Evolutionary conservation across 768 basidiomycete genomes (phyloP).

Genomic region (Chalciporus pseudorubinellus): DNA sequence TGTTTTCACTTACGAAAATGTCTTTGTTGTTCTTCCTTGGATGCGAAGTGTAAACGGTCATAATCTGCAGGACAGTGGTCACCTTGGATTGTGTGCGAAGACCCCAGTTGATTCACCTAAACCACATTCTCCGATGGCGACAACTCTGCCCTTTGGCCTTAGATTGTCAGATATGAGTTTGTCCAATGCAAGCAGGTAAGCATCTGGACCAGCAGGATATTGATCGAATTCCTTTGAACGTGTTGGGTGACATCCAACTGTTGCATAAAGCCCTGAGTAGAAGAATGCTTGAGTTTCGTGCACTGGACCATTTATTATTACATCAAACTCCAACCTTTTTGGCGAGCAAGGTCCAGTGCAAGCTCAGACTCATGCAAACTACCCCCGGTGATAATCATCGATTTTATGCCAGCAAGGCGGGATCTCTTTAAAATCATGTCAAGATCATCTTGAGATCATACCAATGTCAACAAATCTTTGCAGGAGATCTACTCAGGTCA

Average conservation of each 20-base stretch:
- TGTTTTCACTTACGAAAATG: conserved; percentile 55
- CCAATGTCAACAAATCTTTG: not conserved
- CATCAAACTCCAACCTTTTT: conserved; percentile 41
- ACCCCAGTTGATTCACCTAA: conserved; percentile 45
- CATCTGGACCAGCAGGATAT: conserved; percentile 52
- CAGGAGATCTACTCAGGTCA: not conserved
- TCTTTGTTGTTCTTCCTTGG: conserved; percentile 54
- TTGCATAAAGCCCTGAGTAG: conserved; percentile 58
- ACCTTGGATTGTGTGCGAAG: not conserved
- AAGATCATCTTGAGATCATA: conserved; percentile 53
- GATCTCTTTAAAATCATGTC: conserved; percentile 55
- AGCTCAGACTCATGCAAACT: conserved; percentile 60
- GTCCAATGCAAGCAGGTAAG: conserved; percentile 60
- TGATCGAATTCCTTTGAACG: conserved; percentile 66
- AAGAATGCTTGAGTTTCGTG: no score
- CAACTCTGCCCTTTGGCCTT: conserved; percentile 54
- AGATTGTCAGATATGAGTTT: conserved; percentile 48
- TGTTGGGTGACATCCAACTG: conserved; percentile 80
- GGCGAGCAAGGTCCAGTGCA: conserved; percentile 58
- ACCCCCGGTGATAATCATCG: conserved; percentile 76
- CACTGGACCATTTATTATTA: no score
- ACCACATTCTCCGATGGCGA: conserved; percentile 80
- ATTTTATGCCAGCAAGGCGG: conserved; percentile 55
- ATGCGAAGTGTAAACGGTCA: conserved; percentile 67
- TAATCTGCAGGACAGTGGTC: conserved; percentile 50